Evolutionary conservation across 139 green algal genomes (phyloP), one percentile per base, ranked within the genome.

Genomic region (Edaphochlamys debaryana): DNA sequence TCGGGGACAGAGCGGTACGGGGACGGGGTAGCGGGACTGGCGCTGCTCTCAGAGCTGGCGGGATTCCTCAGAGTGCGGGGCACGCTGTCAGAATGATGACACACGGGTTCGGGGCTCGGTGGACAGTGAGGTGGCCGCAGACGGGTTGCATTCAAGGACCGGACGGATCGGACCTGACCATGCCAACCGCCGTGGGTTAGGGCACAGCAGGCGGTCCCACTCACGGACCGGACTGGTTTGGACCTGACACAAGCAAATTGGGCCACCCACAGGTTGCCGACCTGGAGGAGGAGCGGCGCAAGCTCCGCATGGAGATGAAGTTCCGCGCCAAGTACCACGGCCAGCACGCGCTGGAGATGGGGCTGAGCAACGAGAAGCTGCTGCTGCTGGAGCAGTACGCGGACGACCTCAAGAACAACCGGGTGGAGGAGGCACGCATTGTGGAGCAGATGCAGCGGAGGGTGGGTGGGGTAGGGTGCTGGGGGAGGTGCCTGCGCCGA

Each of bases 301-400:
- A 91, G 83, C 87, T 97, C 74, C 92, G 92, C 56, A 87, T 91
- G 68, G 92, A 97, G 78, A 85, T 96, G 62, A 93, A 94, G 78
- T 96, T 95, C 89, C 79, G 92, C 20, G 92, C 91, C 70, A 97
- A 96, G 88, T 95, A 91, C 85, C 90, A 95, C 62, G 93, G 94
- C 2, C 81, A 92, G 81, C 38, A 87, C 32, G 93, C 94, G 50
- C 73, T 94, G 30, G 84, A 93, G 62, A 72, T 95, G 84, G 90
- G 89, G 23, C 85, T 95, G 15, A 91, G 56, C 23, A 74, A 90
- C 29, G 89, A 91, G 56, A 90, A 95, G 91, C 87, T 96, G 72
- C 82, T 91, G 79, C 85, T 94, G 85, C 66, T 95, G 67, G 93
- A 95, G 79, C 71, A 94, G 79, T 94, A 90, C 69, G 92, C 92